These are phyloP conservation scores for Plasmodium ovale DNA, from an alignment of 169 alveolate species.

Conservation along the genomic window DNA sequence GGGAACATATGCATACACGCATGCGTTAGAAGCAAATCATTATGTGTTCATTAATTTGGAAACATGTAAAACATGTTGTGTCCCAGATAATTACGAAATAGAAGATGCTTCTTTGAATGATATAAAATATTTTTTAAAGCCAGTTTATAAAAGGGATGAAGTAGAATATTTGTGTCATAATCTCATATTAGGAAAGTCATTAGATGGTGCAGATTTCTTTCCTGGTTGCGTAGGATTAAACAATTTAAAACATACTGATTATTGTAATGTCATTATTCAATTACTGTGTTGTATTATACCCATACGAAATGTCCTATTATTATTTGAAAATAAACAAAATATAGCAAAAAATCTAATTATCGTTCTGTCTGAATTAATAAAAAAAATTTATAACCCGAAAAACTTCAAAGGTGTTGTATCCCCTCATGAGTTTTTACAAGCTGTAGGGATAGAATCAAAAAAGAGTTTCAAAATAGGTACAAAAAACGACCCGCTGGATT, in stretches of 20 bases:
- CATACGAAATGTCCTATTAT: constrained; percentile 78
- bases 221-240: constrained; percentile 97
- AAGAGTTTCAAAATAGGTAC: constrained; percentile 89
- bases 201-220: constrained; percentile 95
- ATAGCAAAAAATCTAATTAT: constrained; percentile 91
- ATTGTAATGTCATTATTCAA: constrained; percentile 96
- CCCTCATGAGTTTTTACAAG: constrained; percentile 97
- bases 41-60: constrained; percentile 95
- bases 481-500: constrained; percentile 94
- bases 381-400: constrained; percentile 97
- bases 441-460: constrained; percentile 85
- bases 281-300: constrained; percentile 82
- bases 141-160: constrained; percentile 86
- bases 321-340: constrained; percentile 76
- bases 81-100: constrained; percentile 98
- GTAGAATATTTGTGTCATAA: constrained; percentile 80
- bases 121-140: constrained; percentile 89
- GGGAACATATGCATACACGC: constrained; percentile 96
- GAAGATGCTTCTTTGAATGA: constrained; percentile 96
- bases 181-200: constrained; percentile 91
- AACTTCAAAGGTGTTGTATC: constrained; percentile 98
- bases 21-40: constrained; percentile 96
- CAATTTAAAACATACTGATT: constrained; percentile 96
- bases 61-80: constrained; percentile 93
- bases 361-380: constrained; percentile 93